Percentiles rank a stretch among this genome's conserved stretches.
phyloP scores from a whole-genome alignment of 2,329 filamentous ascomycete species.

The Clonostachys rosea region DNA sequence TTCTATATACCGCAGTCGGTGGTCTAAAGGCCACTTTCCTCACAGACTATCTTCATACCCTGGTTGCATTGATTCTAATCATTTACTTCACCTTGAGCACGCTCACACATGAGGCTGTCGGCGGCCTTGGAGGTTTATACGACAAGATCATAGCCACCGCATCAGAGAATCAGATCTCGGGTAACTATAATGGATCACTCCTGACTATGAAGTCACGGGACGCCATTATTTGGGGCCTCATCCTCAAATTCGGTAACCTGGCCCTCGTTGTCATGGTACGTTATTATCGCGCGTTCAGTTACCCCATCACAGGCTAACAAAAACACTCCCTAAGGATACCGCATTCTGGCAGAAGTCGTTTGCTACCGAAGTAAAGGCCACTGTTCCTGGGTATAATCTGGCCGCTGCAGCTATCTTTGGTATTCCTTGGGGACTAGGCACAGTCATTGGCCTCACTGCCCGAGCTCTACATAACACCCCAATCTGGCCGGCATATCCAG shows the following conservation, averaged over 20 bases:
- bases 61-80: slow-evolving; percentile 73
- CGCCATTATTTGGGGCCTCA: slow-evolving; percentile 46
- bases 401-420: slow-evolving; percentile 82
- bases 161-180: slow-evolving; percentile 62
- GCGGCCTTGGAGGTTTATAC: slow-evolving; percentile 68
- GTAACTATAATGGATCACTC: slow-evolving; percentile 73
- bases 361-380: slow-evolving; percentile 73
- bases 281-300: too few species aligned
- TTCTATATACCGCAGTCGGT: slow-evolving; percentile 66
- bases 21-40: slow-evolving; percentile 79
- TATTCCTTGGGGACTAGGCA: slow-evolving; percentile 79
- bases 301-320: too few species aligned
- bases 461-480: slow-evolving; percentile 70
- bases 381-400: slow-evolving; percentile 79
- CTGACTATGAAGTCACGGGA: slow-evolving; percentile 76
- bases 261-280: slow-evolving; percentile 62
- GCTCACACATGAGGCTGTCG: slow-evolving; percentile 62
- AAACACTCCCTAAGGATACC: slow-evolving; percentile 44
- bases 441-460: slow-evolving; percentile 75
- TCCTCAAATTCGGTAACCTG: slow-evolving; percentile 60
- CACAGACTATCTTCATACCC: slow-evolving; percentile 76
- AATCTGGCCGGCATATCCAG: slow-evolving; percentile 62
- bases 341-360: slow-evolving; percentile 88
- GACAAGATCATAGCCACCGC: slow-evolving; percentile 67
- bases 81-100: slow-evolving; percentile 72